Base-by-base conservation (phyloP, 2,329 filamentous ascomycete genomes). In the Colletotrichum phormii region DNA sequence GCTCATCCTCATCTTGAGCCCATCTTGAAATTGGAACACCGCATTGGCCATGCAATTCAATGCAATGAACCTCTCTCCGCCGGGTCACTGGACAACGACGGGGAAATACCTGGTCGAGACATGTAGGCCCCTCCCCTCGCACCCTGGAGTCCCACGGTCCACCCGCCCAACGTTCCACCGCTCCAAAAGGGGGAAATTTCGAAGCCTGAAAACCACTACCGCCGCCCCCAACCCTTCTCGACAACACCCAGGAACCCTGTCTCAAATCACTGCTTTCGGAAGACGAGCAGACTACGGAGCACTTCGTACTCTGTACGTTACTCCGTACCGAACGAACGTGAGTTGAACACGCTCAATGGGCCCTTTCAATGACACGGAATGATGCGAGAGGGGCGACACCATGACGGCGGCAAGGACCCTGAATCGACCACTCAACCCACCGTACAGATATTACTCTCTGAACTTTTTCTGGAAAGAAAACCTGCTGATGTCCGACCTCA, bases 11-110 rank as follows among this genome's bases (percentile, higher is more conserved):
- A 49, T 24, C 59, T 63, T 54, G 37, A 57, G 58, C 61, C 59
- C 68, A 58, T 64, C 59, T 64, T 33, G 70, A 72, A 66, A 70
- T 64, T 72, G 66, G 33, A 64, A 72, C 66, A 61, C 42, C 60
- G 70, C 70, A 72, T 46, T 70, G 70, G 66, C 65, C 70, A 72
- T 29, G 24, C 70, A 70, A 49, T 64, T 72, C 70, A 72, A 72
- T 72, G 70, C 70, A 69, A 72, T 46, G 54, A 72, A 60, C 65
- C 58, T 59, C 54, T 24, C 68, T 54, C 53, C 61, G 49, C 61
- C 11, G 26, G 61, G 61, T 64, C 60, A 61, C 70, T 64, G 26
- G 70, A 70, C 70, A 53, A 70, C 66, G 60, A 72, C 66, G 54
- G 66, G 66, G 66, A 55, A 35, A 54, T 35, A 37, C 70, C 66